These are phyloP conservation scores for Tuber aestivum DNA, from an alignment of 495 filamentous ascomycete species.

Conservation along the genomic window DNA sequence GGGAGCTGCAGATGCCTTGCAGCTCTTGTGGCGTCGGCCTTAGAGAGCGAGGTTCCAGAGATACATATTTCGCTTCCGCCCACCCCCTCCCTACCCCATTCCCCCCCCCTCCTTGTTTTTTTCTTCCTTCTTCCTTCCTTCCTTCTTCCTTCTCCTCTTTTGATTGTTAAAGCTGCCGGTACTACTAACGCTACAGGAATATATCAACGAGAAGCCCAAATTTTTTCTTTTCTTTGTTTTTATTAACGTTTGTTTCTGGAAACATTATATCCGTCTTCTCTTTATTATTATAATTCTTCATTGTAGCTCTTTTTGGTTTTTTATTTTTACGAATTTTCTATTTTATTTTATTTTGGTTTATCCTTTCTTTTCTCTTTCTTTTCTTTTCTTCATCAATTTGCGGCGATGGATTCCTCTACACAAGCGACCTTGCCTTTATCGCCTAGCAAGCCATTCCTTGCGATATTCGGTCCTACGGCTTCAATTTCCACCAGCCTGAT, in stretches of 20 bases:
- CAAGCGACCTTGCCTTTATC: constrained; percentile 32
- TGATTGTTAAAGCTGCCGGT: not conserved
- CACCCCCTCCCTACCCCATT: not conserved
- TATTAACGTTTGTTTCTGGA: not conserved
- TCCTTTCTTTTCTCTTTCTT: not conserved
- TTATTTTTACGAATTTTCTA: not conserved
- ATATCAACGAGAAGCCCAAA: not conserved
- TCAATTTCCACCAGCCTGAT: constrained; percentile 26
- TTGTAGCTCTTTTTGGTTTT: not conserved
- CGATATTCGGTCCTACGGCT: constrained; percentile 23
- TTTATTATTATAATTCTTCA: not conserved
- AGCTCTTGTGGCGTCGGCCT: not conserved
- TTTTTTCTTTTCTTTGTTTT: not conserved
- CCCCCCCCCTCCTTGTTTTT: not conserved
- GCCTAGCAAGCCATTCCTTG: constrained; percentile 29
- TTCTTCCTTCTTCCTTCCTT: not conserved
- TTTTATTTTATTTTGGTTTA: not conserved
- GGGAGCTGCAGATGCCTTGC: not conserved
- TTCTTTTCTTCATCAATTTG: not conserved
- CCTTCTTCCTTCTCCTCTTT: not conserved
- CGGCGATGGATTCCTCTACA: constrained; percentile 26
- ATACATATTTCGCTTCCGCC: constrained; percentile 1
- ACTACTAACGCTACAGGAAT: not conserved
- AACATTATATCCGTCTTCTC: not conserved
- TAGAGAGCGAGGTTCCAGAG: not conserved